A percentile compares a stretch with the other conserved stretches of the same genome.
phyloP scores from a whole-genome alignment of 495 filamentous ascomycete genomes.

The Acidomyces sp. region DNA sequence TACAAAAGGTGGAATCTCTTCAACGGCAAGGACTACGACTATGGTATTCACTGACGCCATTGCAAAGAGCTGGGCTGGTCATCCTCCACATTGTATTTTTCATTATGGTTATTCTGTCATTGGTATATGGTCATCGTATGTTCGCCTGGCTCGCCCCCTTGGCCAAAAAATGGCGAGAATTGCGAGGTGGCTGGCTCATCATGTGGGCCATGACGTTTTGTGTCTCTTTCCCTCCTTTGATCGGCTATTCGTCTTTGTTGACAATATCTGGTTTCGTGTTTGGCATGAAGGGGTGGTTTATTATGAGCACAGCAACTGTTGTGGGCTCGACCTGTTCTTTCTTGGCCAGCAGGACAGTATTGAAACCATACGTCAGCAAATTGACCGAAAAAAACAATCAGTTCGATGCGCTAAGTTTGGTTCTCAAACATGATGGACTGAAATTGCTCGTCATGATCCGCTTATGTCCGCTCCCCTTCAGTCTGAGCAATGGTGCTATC shows the following conservation, averaged over 20 bases:
- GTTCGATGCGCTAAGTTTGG: constrained; percentile 56
- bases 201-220: constrained; percentile 66
- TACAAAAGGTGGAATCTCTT: constrained; percentile 33
- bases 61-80: constrained; percentile 48
- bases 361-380: constrained; percentile 62
- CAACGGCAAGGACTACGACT: constrained; percentile 27
- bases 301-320: constrained; percentile 66
- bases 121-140: constrained; percentile 63
- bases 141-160: constrained; percentile 58
- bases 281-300: constrained; percentile 83
- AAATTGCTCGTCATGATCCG: constrained; percentile 86
- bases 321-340: constrained; percentile 67
- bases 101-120: constrained; percentile 48
- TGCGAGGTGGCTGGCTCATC: constrained; percentile 59
- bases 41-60: constrained; percentile 42
- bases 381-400: constrained; percentile 71
- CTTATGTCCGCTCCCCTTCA: constrained; percentile 88
- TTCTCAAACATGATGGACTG: constrained; percentile 68
- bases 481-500: constrained; percentile 83
- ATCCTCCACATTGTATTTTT: constrained; percentile 36
- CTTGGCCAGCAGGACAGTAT: constrained; percentile 59
- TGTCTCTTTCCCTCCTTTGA: constrained; percentile 76
- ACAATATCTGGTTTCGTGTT: constrained; percentile 88
- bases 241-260: constrained; percentile 80
- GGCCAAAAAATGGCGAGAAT: constrained; percentile 58